Base-by-base conservation (phyloP, 1,139 yeast species). In the Yamadazyma diddensiae region DNA sequence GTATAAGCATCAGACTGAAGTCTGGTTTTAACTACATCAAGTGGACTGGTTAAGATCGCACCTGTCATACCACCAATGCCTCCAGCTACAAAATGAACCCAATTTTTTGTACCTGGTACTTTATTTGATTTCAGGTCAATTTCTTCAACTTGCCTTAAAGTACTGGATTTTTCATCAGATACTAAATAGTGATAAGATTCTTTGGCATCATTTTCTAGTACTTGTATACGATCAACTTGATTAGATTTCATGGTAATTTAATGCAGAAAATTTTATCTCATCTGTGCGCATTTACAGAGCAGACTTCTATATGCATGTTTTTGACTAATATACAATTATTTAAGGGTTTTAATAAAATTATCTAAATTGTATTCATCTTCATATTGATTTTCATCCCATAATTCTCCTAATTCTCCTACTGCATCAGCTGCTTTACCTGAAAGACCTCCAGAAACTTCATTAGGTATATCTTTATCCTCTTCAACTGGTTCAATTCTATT, bases 61-160 rank as follows among this genome's bases (percentile, higher is more conserved):
- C 98, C 99, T 13, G 94, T 86, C 95, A 92, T 92, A 8, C 98
- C 99, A 22, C 97, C 98, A 17, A 85, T 50, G 24, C 97, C 98
- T 25, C 98, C 98, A n/a, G 98, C 97, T n/a, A 90, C 85, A 54
- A 90, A 92, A 60, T 90, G 97, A 6, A 90, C 87, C 96, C 97
- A 90, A 34, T 94, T 94, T 46, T 75, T 77, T 2, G 81, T 77
- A 32, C 32, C 43, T 31, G 30, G 27, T 34, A 41, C 36, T 18
- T 23, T 17, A 12, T 16, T 15, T 15, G 30, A 15, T 28, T 34
- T 29, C 23, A 18, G 29, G 13, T 43, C 58, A 32, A 50, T 42
- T 34, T 38, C 60, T 53, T 43, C 64, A 6, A 60, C 52, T 41
- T 55, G 51, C 46, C 70, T 56, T 36, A 61, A 50, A 2, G 73